Percentiles rank a stretch among this genome's conserved stretches.
These are phyloP conservation scores for Zalerion maritima DNA, from an alignment of 495 filamentous ascomycete genomes.

Conservation along the genomic window DNA sequence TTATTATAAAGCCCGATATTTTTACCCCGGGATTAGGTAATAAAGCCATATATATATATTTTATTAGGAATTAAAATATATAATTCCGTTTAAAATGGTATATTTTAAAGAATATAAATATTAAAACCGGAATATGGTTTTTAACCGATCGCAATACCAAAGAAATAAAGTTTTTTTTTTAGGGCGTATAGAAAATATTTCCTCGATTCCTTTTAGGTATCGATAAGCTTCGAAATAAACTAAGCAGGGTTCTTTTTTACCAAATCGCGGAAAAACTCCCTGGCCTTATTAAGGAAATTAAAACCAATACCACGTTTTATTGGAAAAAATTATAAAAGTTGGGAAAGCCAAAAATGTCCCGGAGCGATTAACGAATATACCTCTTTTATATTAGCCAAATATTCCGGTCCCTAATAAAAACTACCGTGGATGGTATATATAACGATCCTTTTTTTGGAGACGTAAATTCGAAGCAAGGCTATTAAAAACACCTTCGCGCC, in stretches of 20 bases:
- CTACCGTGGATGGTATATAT: conserved; percentile 38
- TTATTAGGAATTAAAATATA: conserved; percentile 31
- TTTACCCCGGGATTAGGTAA: conserved; percentile 21
- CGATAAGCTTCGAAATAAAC: conserved; percentile 22
- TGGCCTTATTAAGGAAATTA: conserved; percentile 32
- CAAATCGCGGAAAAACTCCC: conserved; percentile 37
- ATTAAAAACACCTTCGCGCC: conserved; percentile 32
- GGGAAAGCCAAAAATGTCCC: conserved; percentile 25
- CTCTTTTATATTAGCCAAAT: conserved; percentile 33
- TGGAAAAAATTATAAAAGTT: conserved; percentile 18
- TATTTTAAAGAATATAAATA: conserved; percentile 29
- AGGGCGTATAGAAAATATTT: conserved; percentile 28
- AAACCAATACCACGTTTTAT: conserved; percentile 16
- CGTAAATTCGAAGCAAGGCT: conserved; percentile 10
- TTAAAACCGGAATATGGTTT: conserved; percentile 17
- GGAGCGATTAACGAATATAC: conserved; percentile 29
- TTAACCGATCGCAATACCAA: conserved; percentile 13
- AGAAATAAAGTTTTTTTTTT: conserved; percentile 16
- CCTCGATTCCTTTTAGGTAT: conserved; percentile 27
- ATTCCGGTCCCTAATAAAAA: conserved; percentile 27
- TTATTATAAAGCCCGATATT: conserved; percentile 47
- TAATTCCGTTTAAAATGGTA: conserved; percentile 33
- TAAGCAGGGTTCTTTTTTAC: conserved; percentile 32
- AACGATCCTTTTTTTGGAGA: conserved; percentile 33
- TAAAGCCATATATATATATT: conserved; percentile 19